phyloP scores from a whole-genome alignment of 1,284 basidiomycete genomes.

The Puccinia horiana region DNA sequence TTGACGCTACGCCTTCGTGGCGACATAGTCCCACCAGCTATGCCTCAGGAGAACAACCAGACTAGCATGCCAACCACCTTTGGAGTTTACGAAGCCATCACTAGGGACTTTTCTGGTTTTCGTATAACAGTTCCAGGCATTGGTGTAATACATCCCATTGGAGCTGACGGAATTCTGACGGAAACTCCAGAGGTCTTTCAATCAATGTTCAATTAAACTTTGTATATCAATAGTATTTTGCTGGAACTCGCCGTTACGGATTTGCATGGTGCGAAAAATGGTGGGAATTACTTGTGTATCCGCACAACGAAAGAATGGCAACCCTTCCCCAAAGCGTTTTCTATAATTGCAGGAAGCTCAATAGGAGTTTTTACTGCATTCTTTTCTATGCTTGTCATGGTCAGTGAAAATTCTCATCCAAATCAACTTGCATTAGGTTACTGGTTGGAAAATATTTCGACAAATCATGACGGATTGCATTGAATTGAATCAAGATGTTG shows the following conservation, averaged over 20 bases:
- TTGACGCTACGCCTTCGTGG: not conserved
- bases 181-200: not conserved
- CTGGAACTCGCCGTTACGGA: not conserved
- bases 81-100: too few species aligned
- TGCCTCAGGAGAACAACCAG: too few species aligned
- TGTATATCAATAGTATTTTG: not conserved
- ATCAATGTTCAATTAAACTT: not conserved
- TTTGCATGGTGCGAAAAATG: not conserved
- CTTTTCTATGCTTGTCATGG: not conserved
- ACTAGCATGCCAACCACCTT: too few species aligned
- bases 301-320: slow-evolving; percentile 7
- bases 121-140: not conserved
- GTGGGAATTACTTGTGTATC: not conserved
- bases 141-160: not conserved
- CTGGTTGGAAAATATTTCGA: not conserved
- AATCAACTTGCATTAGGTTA: not conserved
- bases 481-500: not conserved
- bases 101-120: not conserved
- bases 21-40: too few species aligned
- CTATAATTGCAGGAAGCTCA: not conserved
- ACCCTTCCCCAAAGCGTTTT: not conserved
- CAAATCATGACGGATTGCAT: not conserved
- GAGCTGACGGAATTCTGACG: not conserved
- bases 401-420: not conserved
- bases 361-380: not conserved